These are phyloP conservation scores for Huiozyma sinensis DNA, from an alignment of 805 yeast genomes.

Conservation along the genomic window DNA sequence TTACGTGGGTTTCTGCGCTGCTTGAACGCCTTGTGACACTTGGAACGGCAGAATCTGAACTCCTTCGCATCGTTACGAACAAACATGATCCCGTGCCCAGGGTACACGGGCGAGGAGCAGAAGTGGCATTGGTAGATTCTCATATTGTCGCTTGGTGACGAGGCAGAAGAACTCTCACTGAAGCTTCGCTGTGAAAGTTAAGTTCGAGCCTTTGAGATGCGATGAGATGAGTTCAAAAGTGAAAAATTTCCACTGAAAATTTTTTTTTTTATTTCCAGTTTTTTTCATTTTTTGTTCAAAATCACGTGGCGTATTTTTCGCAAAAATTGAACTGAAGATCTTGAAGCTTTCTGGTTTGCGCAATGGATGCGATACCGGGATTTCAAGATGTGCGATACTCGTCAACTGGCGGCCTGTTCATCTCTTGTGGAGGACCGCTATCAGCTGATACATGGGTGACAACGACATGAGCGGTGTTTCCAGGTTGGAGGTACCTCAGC, in stretches of 20 bases:
- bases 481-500: conserved; percentile 17
- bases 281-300: background rate
- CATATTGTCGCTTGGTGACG: conserved; percentile 32
- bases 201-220: conserved; percentile 9
- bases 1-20: conserved; percentile 98
- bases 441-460: too few relatives aligned
- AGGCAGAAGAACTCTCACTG: background rate
- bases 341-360: background rate
- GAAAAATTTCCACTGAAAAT: background rate
- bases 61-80: conserved; percentile 98
- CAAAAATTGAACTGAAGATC: too few relatives aligned
- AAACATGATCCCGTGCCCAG: conserved; percentile 92
- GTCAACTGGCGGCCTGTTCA: too few relatives aligned
- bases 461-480: too few relatives aligned
- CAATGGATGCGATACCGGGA: background rate
- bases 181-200: background rate
- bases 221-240: conserved; percentile 14
- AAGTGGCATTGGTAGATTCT: conserved; percentile 89
- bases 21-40: conserved; percentile 94
- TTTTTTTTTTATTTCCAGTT: background rate
- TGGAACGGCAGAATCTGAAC: conserved; percentile 93
- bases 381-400: too few relatives aligned
- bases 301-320: too few relatives aligned
- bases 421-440: too few relatives aligned
- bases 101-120: conserved; percentile 94